Percentiles rank a stretch among this genome's conserved stretches.
Conservation (phyloP, 2,329 filamentous ascomycete species). For the Beauveria scarabaeidicola region DNA sequence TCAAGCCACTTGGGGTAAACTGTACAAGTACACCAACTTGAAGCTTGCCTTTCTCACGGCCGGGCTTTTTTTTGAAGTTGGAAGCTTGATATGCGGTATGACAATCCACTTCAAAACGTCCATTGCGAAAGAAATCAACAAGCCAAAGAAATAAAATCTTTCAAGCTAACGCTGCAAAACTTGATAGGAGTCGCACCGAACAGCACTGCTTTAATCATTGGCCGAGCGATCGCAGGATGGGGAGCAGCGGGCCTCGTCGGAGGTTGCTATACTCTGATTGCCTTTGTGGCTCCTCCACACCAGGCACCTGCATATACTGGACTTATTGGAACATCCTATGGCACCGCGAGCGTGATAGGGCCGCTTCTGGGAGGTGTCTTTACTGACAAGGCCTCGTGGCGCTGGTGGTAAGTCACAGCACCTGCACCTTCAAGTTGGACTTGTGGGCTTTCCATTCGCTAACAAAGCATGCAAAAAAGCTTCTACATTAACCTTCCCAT, state of each 20-base stretch:
- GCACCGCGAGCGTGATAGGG: constrained; percentile 16
- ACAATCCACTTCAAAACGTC: too few species aligned
- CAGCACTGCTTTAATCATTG: constrained; percentile 34
- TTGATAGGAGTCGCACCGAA: constrained; percentile 23
- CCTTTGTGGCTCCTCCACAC: constrained; percentile 19
- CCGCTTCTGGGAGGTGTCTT: constrained; percentile 19
- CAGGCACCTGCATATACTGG: constrained; percentile 17
- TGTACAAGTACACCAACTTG: constrained; percentile 31
- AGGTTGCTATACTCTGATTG: constrained; percentile 35
- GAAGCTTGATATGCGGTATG: constrained; percentile 32
- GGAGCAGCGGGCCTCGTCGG: constrained; percentile 35
- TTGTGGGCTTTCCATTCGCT: too few species aligned
- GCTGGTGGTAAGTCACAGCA: neutral
- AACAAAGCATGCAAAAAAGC: neutral
- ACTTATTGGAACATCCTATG: constrained; percentile 17
- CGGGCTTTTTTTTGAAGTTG: constrained; percentile 34
- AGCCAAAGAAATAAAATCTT: too few species aligned
- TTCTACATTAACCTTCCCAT: constrained; percentile 21
- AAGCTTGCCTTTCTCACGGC: constrained; percentile 26
- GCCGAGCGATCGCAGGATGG: constrained; percentile 35
- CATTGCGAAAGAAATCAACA: too few species aligned
- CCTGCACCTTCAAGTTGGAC: too few species aligned
- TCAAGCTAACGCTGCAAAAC: too few species aligned
- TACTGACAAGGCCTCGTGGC: constrained; percentile 14
- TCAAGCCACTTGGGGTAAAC: constrained; percentile 20